Evolutionary conservation across 2,329 filamentous ascomycete genomes (phyloP), one percentile per base, ranked within the genome.

Genomic region (Fusarium beomiforme): DNA sequence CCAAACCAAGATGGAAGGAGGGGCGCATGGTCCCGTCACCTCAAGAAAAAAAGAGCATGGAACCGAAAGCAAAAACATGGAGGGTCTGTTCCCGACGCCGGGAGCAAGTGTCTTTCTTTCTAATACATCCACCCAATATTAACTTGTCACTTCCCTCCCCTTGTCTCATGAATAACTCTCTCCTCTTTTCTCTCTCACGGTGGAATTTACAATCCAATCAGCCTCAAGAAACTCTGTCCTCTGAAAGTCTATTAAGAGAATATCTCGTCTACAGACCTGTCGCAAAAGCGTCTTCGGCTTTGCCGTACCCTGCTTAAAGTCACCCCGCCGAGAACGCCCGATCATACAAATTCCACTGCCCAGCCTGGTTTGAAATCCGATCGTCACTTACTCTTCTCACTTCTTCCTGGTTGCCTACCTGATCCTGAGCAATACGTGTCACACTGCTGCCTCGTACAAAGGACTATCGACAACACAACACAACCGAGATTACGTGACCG

Each of bases 321-420:
- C 73, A 64, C 31, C 69, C 70, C 72, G 69, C 74, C 74, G 72
- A 76, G 61, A 75, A 73, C 74, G 74, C 74, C 74, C 74, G 72
- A 76, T 10, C 58, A 67, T 54, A 63, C 60, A 67, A 65, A 67
- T 55, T 58, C 53, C 58, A 55, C 59, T 34, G 43, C 66, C 62
- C 53, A 61, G 54, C 55, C 59, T 59, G 51, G 31, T 21, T 50
- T 60, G 23, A 50, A 19, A 24, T 33, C 49, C 36, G n/a, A n/a
- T n/a, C n/a, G n/a, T 31, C 24, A 39, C 53, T 50, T 50, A 3
- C n/a, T 31, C 36, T 42, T 54, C 21, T 43, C 44, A 53, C 34
- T 29, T 33, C n/a, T 41, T 37, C n/a, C 31, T 47, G 34, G 29
- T 42, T 50, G 36, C 46, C 47, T 64, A 42, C 29, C 31, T 59